phyloP scores from a whole-genome alignment of 1,284 basidiomycete species.

The Heterobasidion annosum region DNA sequence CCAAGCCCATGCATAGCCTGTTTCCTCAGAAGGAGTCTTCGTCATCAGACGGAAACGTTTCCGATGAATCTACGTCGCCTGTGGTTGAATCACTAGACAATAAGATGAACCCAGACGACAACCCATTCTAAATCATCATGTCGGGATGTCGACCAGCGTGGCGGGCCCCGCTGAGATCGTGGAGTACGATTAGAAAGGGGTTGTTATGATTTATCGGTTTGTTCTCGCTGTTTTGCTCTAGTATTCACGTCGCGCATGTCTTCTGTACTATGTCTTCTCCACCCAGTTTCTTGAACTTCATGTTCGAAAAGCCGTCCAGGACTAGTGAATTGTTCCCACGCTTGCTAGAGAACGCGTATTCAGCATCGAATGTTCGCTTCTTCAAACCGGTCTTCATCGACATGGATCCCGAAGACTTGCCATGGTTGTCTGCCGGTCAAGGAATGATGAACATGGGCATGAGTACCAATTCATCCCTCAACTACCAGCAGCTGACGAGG shows the following conservation, averaged over 20 bases:
- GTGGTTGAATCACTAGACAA: conserved; percentile 1
- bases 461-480: neutral
- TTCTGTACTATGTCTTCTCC: neutral
- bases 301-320: neutral
- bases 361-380: too few species aligned
- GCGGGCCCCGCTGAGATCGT: neutral
- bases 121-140: conserved; percentile 40
- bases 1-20: conserved; percentile 50
- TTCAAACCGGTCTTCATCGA: neutral
- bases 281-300: neutral
- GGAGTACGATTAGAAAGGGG: conserved; percentile 1
- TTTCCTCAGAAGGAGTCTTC: conserved; percentile 37
- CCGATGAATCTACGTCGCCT: conserved; percentile 1
- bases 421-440: neutral
- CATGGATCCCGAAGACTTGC: conserved; percentile 1
- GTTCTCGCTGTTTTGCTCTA: conserved; percentile 3
- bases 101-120: conserved; percentile 37
- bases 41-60: conserved; percentile 26
- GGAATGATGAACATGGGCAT: neutral
- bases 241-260: conserved; percentile 1
- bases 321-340: neutral
- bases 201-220: conserved; percentile 5
- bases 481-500: neutral
- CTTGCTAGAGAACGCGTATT: neutral
- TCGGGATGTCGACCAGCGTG: neutral